Base-by-base conservation (phyloP, 2,329 filamentous ascomycete genomes). In the Dactylellina haptotyla region DNA sequence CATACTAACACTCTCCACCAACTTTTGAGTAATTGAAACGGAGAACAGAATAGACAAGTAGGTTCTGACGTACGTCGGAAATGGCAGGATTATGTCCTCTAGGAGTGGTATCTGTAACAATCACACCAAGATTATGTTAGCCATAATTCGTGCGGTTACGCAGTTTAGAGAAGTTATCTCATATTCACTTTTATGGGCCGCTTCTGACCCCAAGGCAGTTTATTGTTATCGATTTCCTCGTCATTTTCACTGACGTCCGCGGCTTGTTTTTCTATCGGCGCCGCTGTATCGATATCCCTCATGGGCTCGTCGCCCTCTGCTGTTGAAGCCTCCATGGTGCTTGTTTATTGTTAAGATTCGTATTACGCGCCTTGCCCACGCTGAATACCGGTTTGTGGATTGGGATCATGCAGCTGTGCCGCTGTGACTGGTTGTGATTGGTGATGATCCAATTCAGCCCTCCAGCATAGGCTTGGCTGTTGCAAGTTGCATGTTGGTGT, bases 71-170 rank as follows among this genome's bases (percentile, higher is more conserved):
- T 58, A 66, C 62, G 18, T 46, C 18, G 62, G 62, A 28, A 66
- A 66, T n/a, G 62, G 62, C n/a, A 66, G 14, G 3, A 66, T 50
- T 26, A 66, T 39, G 50, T 66, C 62, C n/a, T 66, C 50, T 30
- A 57, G 34, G 10, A 66, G 18, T 4, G n/a, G n/a, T n/a, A n/a
- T n/a, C n/a, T n/a, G n/a, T n/a, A n/a, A n/a, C n/a, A n/a, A n/a
- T n/a, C n/a, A n/a, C n/a, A n/a, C n/a, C n/a, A n/a, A n/a, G n/a
- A n/a, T n/a, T n/a, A n/a, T n/a, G n/a, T n/a, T n/a, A n/a, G n/a
- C n/a, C n/a, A n/a, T n/a, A n/a, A n/a, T n/a, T n/a, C n/a, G n/a
- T 14, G 32, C 6, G 14, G 4, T n/a, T 1, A 16, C 37, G 37
- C 18, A 16, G 37, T 41, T 41, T 41, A 56, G 6, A 4, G 8